Base-by-base conservation (phyloP, 176 grass and related monocot genomes). In the Rhynchospora pubera region DNA sequence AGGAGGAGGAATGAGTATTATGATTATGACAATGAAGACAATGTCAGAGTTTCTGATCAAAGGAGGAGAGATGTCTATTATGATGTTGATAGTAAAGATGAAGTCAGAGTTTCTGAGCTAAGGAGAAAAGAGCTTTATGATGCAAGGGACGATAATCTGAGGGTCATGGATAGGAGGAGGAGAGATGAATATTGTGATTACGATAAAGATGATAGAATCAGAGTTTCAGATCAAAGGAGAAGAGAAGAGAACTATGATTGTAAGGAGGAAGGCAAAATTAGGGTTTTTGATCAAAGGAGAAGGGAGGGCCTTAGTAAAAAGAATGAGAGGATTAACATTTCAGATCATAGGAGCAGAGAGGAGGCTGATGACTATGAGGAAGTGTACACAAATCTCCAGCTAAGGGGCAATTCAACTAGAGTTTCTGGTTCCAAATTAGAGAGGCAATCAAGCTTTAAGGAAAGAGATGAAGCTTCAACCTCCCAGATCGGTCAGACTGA, bases 401-500 rank as follows among this genome's bases (percentile, higher is more conserved):
- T 3, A 53, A 75, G 71, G 71, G 71, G 47, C 71, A 75, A 2
- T 75, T 46, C 47, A 75, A 22, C 47, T 75, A 53, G 22, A 14
- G 21, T 75, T 52, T 75, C 71, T 75, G 46, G 52, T 28, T 14
- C 71, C 53, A 75, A 53, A 21, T 53, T 75, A 28, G 71, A 75
- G 71, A 75, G 71, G 51, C 71, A 75, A 75, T 52, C 71, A 30
- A 75, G 46, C 26, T 28, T 75, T 26, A 75, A 75, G 71, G 71
- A 75, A 47, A 63, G 42, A 81, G 79, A 48, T 62, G 56, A 81
- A 81, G 55, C 79, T 63, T 81, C 79, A 65, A 81, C 79, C 79
- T 81, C 79, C 26, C 79, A 48, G 56, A 81, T 77, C 64, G 48
- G 8, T 57, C 79, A 84, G 70, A 57, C 64, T 56, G 47, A 78